Conservation (phyloP, 331 rosid genomes). For the Pyracantha coccinea region DNA sequence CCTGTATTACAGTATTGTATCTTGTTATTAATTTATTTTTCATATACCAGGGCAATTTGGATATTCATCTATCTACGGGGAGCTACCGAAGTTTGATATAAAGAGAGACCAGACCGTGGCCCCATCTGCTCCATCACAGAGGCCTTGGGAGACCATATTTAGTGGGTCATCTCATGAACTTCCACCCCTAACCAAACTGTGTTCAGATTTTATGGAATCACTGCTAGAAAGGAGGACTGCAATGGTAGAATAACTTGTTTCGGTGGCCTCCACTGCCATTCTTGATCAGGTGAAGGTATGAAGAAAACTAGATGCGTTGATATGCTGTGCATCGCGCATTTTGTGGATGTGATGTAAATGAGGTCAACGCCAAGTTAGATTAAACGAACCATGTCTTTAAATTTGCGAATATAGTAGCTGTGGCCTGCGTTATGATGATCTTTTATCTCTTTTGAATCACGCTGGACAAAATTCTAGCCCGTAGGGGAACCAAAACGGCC, state of each 20-base stretch:
- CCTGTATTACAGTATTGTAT: background rate
- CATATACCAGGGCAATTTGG: constrained; percentile 51
- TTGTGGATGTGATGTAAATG: background rate
- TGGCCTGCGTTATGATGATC: background rate
- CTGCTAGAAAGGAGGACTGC: constrained; percentile 56
- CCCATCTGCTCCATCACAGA: constrained; percentile 52
- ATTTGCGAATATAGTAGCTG: background rate
- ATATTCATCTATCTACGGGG: constrained; percentile 68
- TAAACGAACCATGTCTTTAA: background rate
- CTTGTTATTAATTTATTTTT: background rate
- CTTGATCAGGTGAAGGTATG: background rate
- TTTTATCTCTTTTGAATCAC: background rate
- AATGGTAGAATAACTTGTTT: constrained; percentile 29
- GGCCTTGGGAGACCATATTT: constrained; percentile 90
- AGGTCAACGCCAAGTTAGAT: background rate
- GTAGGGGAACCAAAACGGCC: background rate
- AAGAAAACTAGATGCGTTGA: background rate
- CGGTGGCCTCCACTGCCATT: background rate
- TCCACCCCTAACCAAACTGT: constrained; percentile 78
- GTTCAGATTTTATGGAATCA: constrained; percentile 70
- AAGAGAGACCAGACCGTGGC: constrained; percentile 29
- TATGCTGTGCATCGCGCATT: background rate
- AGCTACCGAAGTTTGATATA: constrained; percentile 50
- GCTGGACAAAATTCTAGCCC: background rate
- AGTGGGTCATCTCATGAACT: constrained; percentile 66